Conservation (phyloP, 805 yeast species). For the Metschnikowia kunwiensis region DNA sequence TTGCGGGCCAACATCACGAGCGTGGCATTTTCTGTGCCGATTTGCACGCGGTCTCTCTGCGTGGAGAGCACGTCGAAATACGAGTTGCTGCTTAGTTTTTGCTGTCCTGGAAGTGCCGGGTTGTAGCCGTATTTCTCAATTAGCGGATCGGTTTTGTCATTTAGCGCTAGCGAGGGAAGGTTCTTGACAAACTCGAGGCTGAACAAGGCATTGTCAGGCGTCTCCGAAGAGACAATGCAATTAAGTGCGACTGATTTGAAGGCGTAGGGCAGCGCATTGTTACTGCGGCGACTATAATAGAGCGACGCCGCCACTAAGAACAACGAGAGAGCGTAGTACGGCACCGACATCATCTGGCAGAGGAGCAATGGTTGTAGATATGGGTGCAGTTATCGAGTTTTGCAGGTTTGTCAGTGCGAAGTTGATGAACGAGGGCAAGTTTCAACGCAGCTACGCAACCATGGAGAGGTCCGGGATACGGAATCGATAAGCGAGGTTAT, state of each 20-base stretch:
- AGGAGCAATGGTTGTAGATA: too few relatives aligned
- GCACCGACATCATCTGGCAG: neutral
- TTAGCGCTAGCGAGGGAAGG: too few relatives aligned
- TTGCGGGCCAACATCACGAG: slow-evolving; percentile 85
- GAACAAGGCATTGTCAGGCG: too few relatives aligned
- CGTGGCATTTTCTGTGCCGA: slow-evolving; percentile 76
- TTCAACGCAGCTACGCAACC: too few relatives aligned
- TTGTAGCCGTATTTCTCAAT: slow-evolving; percentile 12
- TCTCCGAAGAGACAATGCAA: neutral
- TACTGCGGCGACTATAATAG: neutral
- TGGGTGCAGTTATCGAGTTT: too few relatives aligned
- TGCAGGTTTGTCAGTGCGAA: too few relatives aligned
- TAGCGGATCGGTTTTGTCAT: neutral
- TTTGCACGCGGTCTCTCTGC: slow-evolving; percentile 30
- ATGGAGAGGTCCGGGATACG: too few relatives aligned
- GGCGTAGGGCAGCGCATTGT: neutral
- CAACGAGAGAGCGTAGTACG: neutral
- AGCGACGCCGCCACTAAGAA: slow-evolving; percentile 1
- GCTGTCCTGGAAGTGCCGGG: slow-evolving; percentile 15
- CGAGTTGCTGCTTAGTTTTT: slow-evolving; percentile 18
- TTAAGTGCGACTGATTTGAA: neutral
- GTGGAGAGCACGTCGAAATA: slow-evolving; percentile 20
- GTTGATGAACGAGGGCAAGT: too few relatives aligned
- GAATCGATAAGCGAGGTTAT: too few relatives aligned
- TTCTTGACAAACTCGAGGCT: too few relatives aligned